phyloP scores from a whole-genome alignment of 768 basidiomycete genomes.

The Paxillus ammoniavirescens region DNA sequence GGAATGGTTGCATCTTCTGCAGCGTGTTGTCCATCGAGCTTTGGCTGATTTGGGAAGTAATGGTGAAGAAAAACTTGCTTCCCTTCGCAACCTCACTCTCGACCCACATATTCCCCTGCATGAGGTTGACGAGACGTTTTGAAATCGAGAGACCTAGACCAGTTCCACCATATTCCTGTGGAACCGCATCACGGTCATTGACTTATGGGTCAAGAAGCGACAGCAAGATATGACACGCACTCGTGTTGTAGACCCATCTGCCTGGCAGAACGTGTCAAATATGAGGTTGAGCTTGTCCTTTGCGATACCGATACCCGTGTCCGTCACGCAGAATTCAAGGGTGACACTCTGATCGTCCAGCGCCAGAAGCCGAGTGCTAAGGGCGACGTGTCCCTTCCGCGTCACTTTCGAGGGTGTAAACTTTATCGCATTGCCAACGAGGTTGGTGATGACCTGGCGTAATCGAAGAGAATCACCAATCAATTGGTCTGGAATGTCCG shows the following conservation, averaged over 20 bases:
- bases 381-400: conserved; percentile 84
- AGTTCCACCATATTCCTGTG: conserved; percentile 93
- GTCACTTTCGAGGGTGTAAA: conserved; percentile 84
- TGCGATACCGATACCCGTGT: conserved; percentile 98
- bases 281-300: conserved; percentile 98
- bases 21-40: conserved; percentile 71
- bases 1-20: conserved; percentile 82
- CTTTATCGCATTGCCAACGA: conserved; percentile 96
- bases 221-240: conserved; percentile 41
- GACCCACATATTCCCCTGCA: conserved; percentile 99
- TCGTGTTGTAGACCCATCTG: conserved; percentile 95
- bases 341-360: conserved; percentile 83
- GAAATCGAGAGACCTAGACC: conserved; percentile 97
- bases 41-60: conserved; percentile 80
- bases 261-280: conserved; percentile 99
- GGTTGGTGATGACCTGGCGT: conserved; percentile 92
- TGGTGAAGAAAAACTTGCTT: conserved; percentile 95
- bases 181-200: conserved; percentile 13
- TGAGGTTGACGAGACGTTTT: conserved; percentile 92
- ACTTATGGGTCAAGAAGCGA: conserved; percentile 8
- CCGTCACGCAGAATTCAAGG: conserved; percentile 94
- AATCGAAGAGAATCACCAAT: conserved; percentile 95
- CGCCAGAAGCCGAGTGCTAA: conserved; percentile 78
- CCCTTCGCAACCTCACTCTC: conserved; percentile 92
- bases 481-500: conserved; percentile 93